phyloP scores from a whole-genome alignment of 2,329 filamentous ascomycete species.

The Tolypocladium ovalisporum region DNA sequence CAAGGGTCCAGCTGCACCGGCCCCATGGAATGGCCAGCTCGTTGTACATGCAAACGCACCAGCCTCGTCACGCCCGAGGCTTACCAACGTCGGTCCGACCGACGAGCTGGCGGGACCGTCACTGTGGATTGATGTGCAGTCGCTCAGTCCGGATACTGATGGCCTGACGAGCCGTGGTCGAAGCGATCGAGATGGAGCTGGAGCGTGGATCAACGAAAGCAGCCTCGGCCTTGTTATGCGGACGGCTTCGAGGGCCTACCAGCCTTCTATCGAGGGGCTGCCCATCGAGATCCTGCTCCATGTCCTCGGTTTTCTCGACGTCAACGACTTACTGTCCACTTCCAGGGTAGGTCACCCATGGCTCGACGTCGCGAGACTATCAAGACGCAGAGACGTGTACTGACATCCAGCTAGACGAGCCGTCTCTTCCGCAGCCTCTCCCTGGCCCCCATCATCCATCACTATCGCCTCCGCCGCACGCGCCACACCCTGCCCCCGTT shows the following conservation, averaged over 20 bases:
- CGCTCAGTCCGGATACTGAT: neutral
- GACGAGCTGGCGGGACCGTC: neutral
- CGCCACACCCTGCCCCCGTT: constrained; percentile 43
- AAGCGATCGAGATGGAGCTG: neutral
- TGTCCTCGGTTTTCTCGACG: constrained; percentile 45
- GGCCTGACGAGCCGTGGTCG: neutral
- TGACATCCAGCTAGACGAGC: constrained; percentile 35
- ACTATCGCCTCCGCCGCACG: constrained; percentile 46
- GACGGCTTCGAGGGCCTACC: neutral
- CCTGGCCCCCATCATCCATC: constrained; percentile 54
- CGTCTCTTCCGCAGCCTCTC: constrained; percentile 52
- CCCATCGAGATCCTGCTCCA: constrained; percentile 47
- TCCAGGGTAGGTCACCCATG: constrained; percentile 34
- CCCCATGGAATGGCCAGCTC: neutral
- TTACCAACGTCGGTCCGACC: neutral
- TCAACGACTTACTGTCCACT: constrained; percentile 42
- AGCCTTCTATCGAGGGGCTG: constrained; percentile 25
- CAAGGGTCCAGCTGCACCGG: neutral
- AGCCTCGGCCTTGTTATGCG: neutral
- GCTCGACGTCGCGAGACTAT: neutral
- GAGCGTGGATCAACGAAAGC: neutral
- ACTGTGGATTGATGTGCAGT: neutral
- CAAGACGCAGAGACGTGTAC: neutral
- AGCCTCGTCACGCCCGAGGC: neutral
- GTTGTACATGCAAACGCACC: neutral